Evolutionary conservation across 2,329 filamentous ascomycete genomes (phyloP), one percentile per base, ranked within the genome.

Genomic region (Zarea fungicola): DNA sequence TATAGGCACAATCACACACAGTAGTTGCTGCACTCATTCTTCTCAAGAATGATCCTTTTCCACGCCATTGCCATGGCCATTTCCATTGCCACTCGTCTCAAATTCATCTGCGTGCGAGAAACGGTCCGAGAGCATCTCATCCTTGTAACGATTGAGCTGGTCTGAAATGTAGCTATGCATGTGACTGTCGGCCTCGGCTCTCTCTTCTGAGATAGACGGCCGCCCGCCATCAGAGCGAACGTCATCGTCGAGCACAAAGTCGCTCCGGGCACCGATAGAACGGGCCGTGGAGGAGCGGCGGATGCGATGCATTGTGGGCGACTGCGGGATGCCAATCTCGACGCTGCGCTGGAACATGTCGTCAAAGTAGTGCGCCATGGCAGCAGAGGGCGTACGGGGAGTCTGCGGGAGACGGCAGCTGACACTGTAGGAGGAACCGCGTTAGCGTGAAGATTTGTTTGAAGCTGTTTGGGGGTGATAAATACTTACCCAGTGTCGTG

Each of bases 321-420:
- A 59, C 56, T 68, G 60, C 54, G 70, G 60, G 51, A 62, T 51
- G 43, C 67, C 56, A 60, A 71, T 56, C 32, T 64, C 62, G 22
- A 67, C 57, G 22, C 54, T 66, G n/a, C 71, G 70, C 43, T 68
- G 65, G 66, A 95, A 86, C 52, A 90, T 81, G 61, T 97, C 92
- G 60, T 97, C 92, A 63, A 97, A 97, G 74, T 97, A 97, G 65
- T 96, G 91, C 7, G 86, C 79, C 69, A 95, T 92, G 34, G 85
- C 89, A 1, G 82, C 80, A 3, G 85, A 83, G 2, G 92, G 91
- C 3, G 90, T 95, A 42, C 90, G 87, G 13, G 93, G 93, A 1
- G 93, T 97, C 61, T 96, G 89, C 1, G 92, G 91, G 13, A 96
- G 82, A 60, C 91, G 88, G 65, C 91, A 96, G 64, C 83, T 93